Conservation (phyloP, 306 rosid genomes). For the Cucurbita pepo region DNA sequence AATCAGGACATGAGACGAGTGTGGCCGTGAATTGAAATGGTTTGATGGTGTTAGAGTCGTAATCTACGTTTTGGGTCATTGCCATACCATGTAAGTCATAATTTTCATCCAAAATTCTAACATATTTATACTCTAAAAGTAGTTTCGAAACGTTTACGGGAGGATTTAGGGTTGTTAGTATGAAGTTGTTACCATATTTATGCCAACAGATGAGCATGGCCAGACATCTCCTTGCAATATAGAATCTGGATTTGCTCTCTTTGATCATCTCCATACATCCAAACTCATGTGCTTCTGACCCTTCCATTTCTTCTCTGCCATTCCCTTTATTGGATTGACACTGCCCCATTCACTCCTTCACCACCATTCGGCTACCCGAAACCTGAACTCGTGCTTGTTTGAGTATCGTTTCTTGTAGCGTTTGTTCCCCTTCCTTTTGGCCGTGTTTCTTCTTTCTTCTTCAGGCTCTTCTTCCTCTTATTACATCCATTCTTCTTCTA, state of each 20-base stretch:
- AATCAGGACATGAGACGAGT: no score
- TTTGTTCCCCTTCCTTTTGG: neutral
- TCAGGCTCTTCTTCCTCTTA: neutral
- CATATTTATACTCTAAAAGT: no score
- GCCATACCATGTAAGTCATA: no score
- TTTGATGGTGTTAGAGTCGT: no score
- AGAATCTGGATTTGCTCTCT: slow-evolving; percentile 22
- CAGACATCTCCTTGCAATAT: slow-evolving; percentile 21
- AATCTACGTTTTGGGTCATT: neutral
- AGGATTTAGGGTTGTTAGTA: neutral
- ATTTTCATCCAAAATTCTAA: no score
- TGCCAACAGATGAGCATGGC: slow-evolving; percentile 26
- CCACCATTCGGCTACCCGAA: neutral
- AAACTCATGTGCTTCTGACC: neutral
- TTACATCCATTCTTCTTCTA: neutral
- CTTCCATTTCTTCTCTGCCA: neutral
- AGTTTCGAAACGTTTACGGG: neutral
- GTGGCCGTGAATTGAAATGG: no score
- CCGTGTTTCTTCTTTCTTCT: neutral
- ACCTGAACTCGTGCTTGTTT: neutral
- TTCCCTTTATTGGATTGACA: slow-evolving; percentile 5
- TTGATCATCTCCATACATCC: slow-evolving; percentile 10
- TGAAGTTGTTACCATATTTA: slow-evolving; percentile 12
- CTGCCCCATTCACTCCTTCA: slow-evolving; percentile 13
- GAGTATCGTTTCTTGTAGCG: no score